Evolutionary conservation across 1,139 yeast species (phyloP), one percentile per base, ranked within the genome.

Genomic region (Blastobotrys malaysiensis): DNA sequence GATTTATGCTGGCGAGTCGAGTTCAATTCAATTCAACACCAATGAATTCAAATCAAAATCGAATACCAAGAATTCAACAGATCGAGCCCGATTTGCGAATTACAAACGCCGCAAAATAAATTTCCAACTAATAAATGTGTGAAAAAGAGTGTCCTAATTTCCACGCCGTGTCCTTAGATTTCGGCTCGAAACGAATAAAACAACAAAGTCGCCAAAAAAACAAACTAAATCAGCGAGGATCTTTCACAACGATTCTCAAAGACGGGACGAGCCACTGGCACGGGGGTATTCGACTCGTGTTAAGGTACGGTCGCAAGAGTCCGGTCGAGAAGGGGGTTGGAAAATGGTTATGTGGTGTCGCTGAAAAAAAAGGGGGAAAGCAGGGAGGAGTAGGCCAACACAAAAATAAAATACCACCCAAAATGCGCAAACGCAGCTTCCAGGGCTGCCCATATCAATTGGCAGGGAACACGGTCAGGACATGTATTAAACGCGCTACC

Each of bases 141-240:
- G n/a, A n/a, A n/a, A n/a, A n/a, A 22, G 7, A 22, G 26, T 22
- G 26, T 22, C 26, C 26, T 22, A 22, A 22, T n/a, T n/a, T n/a
- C n/a, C n/a, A n/a, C n/a, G n/a, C n/a, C n/a, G 14, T 54, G 54
- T 9, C 53, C 39, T 26, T 51, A 48, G 11, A n/a, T 13, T 13
- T 14, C 7, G 24, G n/a, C n/a, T n/a, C n/a, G n/a, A n/a, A n/a
- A n/a, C n/a, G n/a, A n/a, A n/a, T n/a, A n/a, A n/a, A n/a, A n/a
- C n/a, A n/a, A n/a, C 26, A 22, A 22, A 5, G 7, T 22, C 26
- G 26, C 27, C 9, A 14, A 21, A 45, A 45, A 20, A 21, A n/a
- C n/a, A n/a, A 7, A n/a, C 47, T 9, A 45, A 22, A 22, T 22
- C n/a, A 22, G 26, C 20, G 16, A 19, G 16, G 9, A 27, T 26